Conservation (phyloP, 2,329 filamentous ascomycete species). For the Pyrenochaeta sp. region DNA sequence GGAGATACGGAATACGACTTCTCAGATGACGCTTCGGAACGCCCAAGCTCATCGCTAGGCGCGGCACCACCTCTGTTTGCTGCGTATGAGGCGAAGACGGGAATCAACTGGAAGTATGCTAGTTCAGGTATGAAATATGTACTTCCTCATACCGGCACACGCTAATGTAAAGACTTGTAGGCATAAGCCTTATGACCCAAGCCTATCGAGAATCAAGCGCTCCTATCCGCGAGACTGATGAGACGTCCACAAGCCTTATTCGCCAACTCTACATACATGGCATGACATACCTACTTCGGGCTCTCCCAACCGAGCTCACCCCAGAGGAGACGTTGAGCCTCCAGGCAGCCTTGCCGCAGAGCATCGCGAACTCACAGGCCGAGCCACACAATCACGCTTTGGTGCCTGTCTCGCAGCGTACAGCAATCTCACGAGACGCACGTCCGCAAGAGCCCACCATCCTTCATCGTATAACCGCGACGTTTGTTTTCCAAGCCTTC, state of each 20-base stretch:
- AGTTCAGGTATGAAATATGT: conserved; percentile 53
- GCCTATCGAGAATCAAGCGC: conserved; percentile 56
- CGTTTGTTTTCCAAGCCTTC: conserved; percentile 66
- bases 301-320: conserved; percentile 66
- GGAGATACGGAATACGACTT: conserved; percentile 33
- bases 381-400: conserved; percentile 26
- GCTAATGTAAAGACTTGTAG: conserved; percentile 39
- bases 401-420: conserved; percentile 18
- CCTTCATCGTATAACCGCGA: conserved; percentile 67
- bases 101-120: conserved; percentile 62
- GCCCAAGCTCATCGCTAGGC: conserved; percentile 30
- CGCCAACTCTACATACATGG: conserved; percentile 71
- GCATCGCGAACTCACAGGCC: conserved; percentile 22
- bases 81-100: conserved; percentile 44
- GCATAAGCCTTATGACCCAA: conserved; percentile 57
- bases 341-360: conserved; percentile 59
- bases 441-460: conserved; percentile 54
- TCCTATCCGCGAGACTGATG: conserved; percentile 34
- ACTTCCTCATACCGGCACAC: neutral
- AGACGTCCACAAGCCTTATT: conserved; percentile 57
- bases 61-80: conserved; percentile 27
- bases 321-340: conserved; percentile 63
- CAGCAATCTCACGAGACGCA: conserved; percentile 5
- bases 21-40: conserved; percentile 36
- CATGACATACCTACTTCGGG: conserved; percentile 70